Evolutionary conservation across 768 basidiomycete genomes (phyloP).

Genomic region (Filobasidium wieringae): DNA sequence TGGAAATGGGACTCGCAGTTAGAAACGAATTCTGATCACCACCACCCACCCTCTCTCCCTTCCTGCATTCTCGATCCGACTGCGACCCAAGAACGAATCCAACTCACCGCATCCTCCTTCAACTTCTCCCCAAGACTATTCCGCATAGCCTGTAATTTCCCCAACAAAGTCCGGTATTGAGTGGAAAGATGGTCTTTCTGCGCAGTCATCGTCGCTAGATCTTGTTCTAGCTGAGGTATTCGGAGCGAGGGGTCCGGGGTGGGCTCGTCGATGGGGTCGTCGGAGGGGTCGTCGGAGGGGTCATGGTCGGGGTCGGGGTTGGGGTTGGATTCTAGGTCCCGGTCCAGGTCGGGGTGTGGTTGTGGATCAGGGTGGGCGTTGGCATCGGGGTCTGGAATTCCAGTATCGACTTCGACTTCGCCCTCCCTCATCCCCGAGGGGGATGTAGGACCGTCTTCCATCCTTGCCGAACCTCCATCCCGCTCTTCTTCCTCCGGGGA

Average conservation of each 20-base stretch:
- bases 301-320: no score
- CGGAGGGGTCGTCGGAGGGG: no score
- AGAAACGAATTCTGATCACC: background rate
- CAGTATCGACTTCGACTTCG: background rate
- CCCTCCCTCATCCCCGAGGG: background rate
- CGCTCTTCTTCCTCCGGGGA: no score
- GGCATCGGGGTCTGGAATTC: no score
- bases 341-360: no score
- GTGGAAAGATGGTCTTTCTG: constrained; percentile 79
- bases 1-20: no score
- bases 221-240: constrained; percentile 50
- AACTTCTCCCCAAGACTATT: constrained; percentile 86
- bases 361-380: no score
- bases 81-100: background rate
- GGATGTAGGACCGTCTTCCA: background rate
- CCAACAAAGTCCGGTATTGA: constrained; percentile 75
- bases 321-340: no score
- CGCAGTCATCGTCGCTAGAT: constrained; percentile 60
- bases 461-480: no score
- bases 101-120: constrained; percentile 83
- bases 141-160: constrained; percentile 84
- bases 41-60: background rate
- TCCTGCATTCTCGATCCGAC: background rate
- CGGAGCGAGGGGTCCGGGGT: constrained; percentile 1
- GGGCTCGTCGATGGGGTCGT: background rate